Conservation (phyloP, 2,329 filamentous ascomycete genomes). For the Dothistroma pini region DNA sequence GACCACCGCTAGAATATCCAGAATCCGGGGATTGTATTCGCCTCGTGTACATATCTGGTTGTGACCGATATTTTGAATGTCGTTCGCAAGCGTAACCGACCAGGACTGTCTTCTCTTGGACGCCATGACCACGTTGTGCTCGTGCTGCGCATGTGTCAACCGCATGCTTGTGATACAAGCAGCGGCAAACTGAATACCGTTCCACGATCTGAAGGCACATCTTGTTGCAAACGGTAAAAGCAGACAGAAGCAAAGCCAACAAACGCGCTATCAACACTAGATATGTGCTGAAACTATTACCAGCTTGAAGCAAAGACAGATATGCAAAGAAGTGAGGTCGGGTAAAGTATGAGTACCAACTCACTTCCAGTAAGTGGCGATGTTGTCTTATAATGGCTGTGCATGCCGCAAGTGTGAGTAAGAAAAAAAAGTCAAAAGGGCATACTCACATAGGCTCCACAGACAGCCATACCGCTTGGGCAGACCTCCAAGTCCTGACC, state of each 20-base stretch:
- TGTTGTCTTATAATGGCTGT: neutral
- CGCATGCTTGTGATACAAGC: constrained; percentile 82
- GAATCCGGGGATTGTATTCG: constrained; percentile 21
- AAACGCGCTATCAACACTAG: constrained; percentile 3
- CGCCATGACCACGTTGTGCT: constrained; percentile 66
- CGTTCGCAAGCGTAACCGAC: constrained; percentile 72
- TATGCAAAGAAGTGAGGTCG: constrained; percentile 1
- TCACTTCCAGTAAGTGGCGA: neutral
- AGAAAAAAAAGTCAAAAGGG: neutral
- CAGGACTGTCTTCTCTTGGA: constrained; percentile 72
- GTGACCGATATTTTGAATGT: constrained; percentile 20
- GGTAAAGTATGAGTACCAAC: neutral
- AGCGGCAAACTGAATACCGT: constrained; percentile 80
- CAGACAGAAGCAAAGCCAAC: neutral
- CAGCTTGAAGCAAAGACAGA: neutral
- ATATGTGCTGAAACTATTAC: neutral
- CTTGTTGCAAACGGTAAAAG: constrained; percentile 28
- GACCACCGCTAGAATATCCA: constrained; percentile 23
- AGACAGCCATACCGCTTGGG: constrained; percentile 3
- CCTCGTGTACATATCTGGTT: constrained; percentile 4
- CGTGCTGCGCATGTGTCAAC: constrained; percentile 77
- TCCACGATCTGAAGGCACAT: constrained; percentile 91
- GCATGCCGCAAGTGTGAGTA: neutral
- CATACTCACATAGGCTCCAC: neutral
- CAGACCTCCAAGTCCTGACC: neutral